Evolutionary conservation across 2,329 filamentous ascomycete genomes (phyloP), one percentile per base, ranked within the genome.

Genomic region (Aspergillus sojae): DNA sequence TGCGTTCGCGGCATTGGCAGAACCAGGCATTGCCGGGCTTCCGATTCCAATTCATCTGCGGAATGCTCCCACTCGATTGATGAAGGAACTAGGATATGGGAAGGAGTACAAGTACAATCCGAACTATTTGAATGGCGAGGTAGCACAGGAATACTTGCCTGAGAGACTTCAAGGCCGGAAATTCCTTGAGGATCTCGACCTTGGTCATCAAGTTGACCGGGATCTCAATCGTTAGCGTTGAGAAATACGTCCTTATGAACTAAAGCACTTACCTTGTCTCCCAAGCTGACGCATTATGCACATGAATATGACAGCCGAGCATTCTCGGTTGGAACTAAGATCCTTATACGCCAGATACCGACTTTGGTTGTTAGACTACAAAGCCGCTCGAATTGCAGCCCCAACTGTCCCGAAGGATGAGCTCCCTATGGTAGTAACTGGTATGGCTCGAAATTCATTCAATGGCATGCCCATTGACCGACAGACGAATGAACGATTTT

Each of bases 101-200:
- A 89, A 88, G 57, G 91, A 93, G 75, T 99, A 99, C 79, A 98
- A 98, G 78, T 98, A 99, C 74, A 96, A 96, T 69, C 95, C 95
- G 0, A 92, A 96, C 70, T 99, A 94, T 73, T 80, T 86, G 57
- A 88, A 94, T 65, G 95, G 95, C 0, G 87, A 82, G 69, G 94
- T 98, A 0, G 85, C 83, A 67, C 95, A 99, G 80, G 91, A 94
- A 28, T 99, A 98, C 78, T 78, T 99, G n/a, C 95, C 95, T 0
- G 89, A 92, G 12, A 86, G 86, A 61, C 77, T 99, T 9, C 76
- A 82, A 41, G 93, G 89, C 0, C 84, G 91, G 55, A 82, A 72
- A 23, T 98, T 98, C 73, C 77, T 98, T 43, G 93, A 96, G 72
- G 88, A 93, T 5, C 81, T 84, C 48, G 91, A 98, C 78, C 76